phyloP scores from a whole-genome alignment of 1,139 yeast species.

The Sugiyamaella grinbergsii region DNA sequence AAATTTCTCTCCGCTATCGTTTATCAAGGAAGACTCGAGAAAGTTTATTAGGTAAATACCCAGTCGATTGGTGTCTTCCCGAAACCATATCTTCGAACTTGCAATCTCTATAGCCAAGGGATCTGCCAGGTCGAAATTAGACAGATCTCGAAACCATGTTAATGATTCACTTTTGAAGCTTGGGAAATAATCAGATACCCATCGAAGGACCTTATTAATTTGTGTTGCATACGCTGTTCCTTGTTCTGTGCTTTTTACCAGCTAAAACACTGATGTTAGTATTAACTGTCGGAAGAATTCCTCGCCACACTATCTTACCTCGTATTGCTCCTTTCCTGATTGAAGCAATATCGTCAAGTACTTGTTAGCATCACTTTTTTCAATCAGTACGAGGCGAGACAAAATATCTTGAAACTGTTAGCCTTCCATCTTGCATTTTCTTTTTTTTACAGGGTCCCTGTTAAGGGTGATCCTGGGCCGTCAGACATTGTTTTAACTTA shows the following conservation, averaged over 20 bases:
- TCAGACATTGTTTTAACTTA: slow-evolving; percentile 1
- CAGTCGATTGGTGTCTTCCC: slow-evolving; percentile 11
- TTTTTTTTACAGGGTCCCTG: no score
- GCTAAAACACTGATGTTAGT: slow-evolving; percentile 12
- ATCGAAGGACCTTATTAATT: slow-evolving; percentile 14
- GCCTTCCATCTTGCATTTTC: background rate
- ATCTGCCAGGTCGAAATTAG: slow-evolving; percentile 19
- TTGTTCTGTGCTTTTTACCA: slow-evolving; percentile 6
- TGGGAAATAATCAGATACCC: slow-evolving; percentile 18
- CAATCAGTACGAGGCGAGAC: background rate
- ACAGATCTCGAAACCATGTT: slow-evolving; percentile 21
- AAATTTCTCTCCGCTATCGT: slow-evolving; percentile 15
- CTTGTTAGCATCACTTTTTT: slow-evolving; percentile 1
- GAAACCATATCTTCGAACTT: slow-evolving; percentile 17
- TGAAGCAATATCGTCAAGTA: slow-evolving; percentile 8
- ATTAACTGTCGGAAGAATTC: background rate
- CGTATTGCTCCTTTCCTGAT: slow-evolving; percentile 12
- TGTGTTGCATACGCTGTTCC: slow-evolving; percentile 2
- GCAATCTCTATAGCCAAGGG: slow-evolving; percentile 20
- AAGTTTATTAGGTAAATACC: slow-evolving; percentile 16
- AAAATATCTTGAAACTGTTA: slow-evolving; percentile 10
- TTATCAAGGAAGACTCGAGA: slow-evolving; percentile 17
- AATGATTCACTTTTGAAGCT: slow-evolving; percentile 14
- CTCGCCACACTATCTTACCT: slow-evolving; percentile 7
- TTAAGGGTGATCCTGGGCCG: no score